A percentile compares a stretch with the other conserved stretches of the same genome.
Evolutionary conservation across 208 protist species (phyloP).

Genomic region (Leishmania mexicana): DNA sequence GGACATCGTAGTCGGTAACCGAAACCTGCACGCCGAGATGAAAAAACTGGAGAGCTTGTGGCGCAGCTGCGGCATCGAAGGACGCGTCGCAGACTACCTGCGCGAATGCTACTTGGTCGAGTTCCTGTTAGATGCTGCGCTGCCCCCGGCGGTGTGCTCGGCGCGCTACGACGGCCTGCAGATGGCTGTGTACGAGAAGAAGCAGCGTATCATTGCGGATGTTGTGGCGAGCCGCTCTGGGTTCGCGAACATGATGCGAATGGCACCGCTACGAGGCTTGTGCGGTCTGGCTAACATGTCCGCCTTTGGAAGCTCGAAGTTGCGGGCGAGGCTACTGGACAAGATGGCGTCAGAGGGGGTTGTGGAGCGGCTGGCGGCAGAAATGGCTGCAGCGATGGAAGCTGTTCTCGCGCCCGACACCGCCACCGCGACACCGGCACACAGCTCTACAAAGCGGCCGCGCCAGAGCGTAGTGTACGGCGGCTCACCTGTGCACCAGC

Average conservation of each 20-base stretch:
- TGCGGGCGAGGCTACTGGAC: constrained; percentile 71
- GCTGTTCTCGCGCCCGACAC: constrained; percentile 1
- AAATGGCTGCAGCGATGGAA: constrained; percentile 35
- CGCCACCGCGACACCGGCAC: neutral
- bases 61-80: constrained; percentile 49
- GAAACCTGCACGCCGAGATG: constrained; percentile 64
- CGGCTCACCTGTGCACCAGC: constrained; percentile 13
- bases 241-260: constrained; percentile 52
- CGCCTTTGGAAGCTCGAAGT: constrained; percentile 58
- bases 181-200: constrained; percentile 59
- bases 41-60: constrained; percentile 46
- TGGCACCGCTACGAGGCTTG: constrained; percentile 58
- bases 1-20: constrained; percentile 24
- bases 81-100: constrained; percentile 44
- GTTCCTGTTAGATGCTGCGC: constrained; percentile 86
- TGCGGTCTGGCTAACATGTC: constrained; percentile 69
- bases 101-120: constrained; percentile 80
- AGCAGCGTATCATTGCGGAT: constrained; percentile 66
- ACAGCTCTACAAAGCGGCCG: constrained; percentile 12
- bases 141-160: constrained; percentile 89
- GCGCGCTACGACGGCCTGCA: constrained; percentile 79
- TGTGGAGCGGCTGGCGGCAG: constrained; percentile 53
- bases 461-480: neutral
- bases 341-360: constrained; percentile 73
- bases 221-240: constrained; percentile 57